A percentile compares a stretch with the other conserved stretches of the same genome.
phyloP scores from a whole-genome alignment of 805 yeast species.

The Tetrapisispora nanseiensis region DNA sequence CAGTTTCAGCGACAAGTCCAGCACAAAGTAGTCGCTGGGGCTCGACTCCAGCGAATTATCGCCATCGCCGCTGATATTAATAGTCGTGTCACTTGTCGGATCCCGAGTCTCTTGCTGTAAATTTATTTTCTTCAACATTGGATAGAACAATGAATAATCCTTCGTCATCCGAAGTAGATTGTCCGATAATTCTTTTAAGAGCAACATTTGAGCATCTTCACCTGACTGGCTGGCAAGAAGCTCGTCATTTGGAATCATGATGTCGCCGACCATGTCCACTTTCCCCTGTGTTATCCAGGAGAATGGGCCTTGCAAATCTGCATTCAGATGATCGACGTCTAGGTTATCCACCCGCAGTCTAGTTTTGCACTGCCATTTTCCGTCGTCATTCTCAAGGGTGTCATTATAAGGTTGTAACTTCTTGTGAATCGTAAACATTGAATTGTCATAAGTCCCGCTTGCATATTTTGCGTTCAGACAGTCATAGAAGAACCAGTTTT shows the following conservation, averaged over 20 bases:
- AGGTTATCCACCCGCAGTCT: constrained; percentile 78
- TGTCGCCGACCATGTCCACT: constrained; percentile 89
- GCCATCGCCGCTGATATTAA: background rate
- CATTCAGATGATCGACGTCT: constrained; percentile 78
- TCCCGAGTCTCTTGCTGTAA: too few species aligned
- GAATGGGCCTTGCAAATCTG: constrained; percentile 88
- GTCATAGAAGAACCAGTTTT: constrained; percentile 91
- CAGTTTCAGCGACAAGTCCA: constrained; percentile 70
- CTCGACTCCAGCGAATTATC: background rate
- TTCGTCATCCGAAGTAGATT: constrained; percentile 32
- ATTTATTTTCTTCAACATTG: background rate
- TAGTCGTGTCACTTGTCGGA: too few species aligned
- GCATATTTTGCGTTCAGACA: constrained; percentile 72
- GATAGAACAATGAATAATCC: constrained; percentile 20
- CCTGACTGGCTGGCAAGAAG: background rate
- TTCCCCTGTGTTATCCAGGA: constrained; percentile 94
- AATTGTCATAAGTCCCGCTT: constrained; percentile 87
- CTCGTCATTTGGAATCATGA: constrained; percentile 53
- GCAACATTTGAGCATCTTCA: background rate
- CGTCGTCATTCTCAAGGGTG: background rate
- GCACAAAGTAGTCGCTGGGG: constrained; percentile 47
- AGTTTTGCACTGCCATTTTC: constrained; percentile 49
- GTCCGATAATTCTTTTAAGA: background rate
- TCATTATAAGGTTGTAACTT: constrained; percentile 7
- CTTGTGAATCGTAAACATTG: constrained; percentile 84